Evolutionary conservation across 2,329 filamentous ascomycete genomes (phyloP), one percentile per base, ranked within the genome.

Genomic region (Mycosphaerella sp.): DNA sequence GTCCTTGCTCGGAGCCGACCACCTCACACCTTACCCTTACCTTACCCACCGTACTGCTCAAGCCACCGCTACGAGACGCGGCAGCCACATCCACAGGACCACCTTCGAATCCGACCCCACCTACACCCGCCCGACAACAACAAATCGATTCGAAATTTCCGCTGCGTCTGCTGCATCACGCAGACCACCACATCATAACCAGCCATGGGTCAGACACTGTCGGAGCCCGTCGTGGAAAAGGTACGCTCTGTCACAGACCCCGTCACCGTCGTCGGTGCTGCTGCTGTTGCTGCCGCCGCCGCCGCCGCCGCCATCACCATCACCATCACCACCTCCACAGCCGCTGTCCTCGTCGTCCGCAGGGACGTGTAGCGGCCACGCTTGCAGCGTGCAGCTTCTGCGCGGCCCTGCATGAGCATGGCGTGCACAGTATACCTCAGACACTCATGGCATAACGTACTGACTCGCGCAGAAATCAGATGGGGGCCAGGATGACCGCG

Each of bases 161-260:
- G 10, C 30, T 34, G 6, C 30, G 21, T 34, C 7, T 8, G 30
- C 30, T 34, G 30, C 30, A 34, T 34, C 30, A 34, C 30, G 30
- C 4, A 34, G 30, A 34, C 30, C 10, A 34, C 30, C 10, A 34
- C 30, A 34, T 34, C 21, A n/a, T n/a, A 34, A 34, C 13, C 30
- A 34, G 30, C 30, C 75, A 98, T 98, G 93, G 93, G 93, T 81
- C 93, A 98, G 80, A 98, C 93, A 73, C 85, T 98, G 70, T 97
- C 91, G 68, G 93, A 98, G 79, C 93, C 93, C 67, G 90, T 98
- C 68, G 87, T 95, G 72, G 93, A 97, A 71, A 98, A 98, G 90
- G 93, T 98, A 80, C 71, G 81, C 73, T 44, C 51, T 47, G 49
- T 45, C 59, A 60, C 34, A 43, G 40, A n/a, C 44, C 36, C 16